Base-by-base conservation (phyloP, 352 stramenopile species). In the Phytopythium mirpurense region DNA sequence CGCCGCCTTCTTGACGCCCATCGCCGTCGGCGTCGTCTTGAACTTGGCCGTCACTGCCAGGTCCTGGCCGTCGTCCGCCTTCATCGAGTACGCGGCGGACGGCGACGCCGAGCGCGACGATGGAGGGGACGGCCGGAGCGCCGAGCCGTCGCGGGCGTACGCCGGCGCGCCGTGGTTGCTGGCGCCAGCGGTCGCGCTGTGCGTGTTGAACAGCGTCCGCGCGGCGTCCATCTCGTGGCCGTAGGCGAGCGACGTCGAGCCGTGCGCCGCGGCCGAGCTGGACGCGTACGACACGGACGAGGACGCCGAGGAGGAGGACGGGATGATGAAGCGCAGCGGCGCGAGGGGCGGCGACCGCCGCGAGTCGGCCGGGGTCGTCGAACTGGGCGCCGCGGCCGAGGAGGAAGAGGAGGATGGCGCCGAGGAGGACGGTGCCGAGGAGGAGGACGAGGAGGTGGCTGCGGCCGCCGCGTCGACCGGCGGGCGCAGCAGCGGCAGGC, bases 251-350 rank as follows among this genome's bases (percentile, higher is more conserved):
- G 59, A 29, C n/a, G 53, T 44, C 23, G 59, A 47, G 1, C 51
- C 38, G 11, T 59, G 21, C 11, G 40, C 38, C 18, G 46, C 24
- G 16, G 37, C 10, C 24, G 50, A 40, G 32, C 31, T 29, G 16
- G 50, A 44, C 47, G 19, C 32, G 32, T 18, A 31, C 19, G 32
- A 31, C 32, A 32, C 36, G 7, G 48, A 54, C 2, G 47, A 43
- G 6, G 36, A 34, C 5, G 32, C 16, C 15, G 48, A 35, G 21
- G 74, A 55, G 16, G 78, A 81, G 21, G 67, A 85, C 37, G 79
- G 79, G 59, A 90, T 90, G 56, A 90, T 88, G 59, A 90, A 90
- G 51, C 79, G 76, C 27, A 90, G 74, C 32, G 79, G 79, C 9
- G 76, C 79, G 23, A 90, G 68, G n/a, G 76, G 73, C n/a, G 74